These are phyloP conservation scores for Macrophomina tecta DNA, from an alignment of 2,329 filamentous ascomycete genomes.

Conservation along the genomic window DNA sequence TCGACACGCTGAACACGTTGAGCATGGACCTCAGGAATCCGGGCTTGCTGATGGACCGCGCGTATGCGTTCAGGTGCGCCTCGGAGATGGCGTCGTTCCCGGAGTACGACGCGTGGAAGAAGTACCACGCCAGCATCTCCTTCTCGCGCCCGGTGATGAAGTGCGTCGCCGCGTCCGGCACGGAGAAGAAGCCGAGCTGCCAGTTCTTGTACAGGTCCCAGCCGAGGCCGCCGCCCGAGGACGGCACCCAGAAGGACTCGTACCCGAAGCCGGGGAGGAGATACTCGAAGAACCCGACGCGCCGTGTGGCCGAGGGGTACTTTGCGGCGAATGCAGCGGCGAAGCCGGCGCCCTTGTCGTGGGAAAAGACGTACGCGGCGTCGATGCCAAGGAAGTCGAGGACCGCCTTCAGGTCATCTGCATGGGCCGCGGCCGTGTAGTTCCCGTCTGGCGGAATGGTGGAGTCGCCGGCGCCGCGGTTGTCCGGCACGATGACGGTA, in stretches of 20 bases:
- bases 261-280: constrained; percentile 52
- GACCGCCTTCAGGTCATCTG: constrained; percentile 34
- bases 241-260: constrained; percentile 6
- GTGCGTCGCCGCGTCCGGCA: constrained; percentile 55
- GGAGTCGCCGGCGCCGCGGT: constrained; percentile 36
- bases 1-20: constrained; percentile 42
- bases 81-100: constrained; percentile 47
- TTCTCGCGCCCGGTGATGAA: constrained; percentile 52
- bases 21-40: constrained; percentile 52
- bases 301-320: constrained; percentile 44
- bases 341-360: constrained; percentile 55
- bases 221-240: constrained; percentile 39
- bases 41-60: constrained; percentile 50
- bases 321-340: constrained; percentile 49
- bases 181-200: constrained; percentile 52
- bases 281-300: constrained; percentile 50
- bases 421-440: constrained; percentile 49
- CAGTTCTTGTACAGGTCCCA: constrained; percentile 48
- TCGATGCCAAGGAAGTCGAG: constrained; percentile 39
- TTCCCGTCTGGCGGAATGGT: constrained; percentile 47
- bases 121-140: constrained; percentile 55
- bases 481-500: constrained; percentile 33
- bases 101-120: constrained; percentile 53
- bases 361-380: constrained; percentile 49
- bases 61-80: constrained; percentile 49